Conservation (phyloP, 805 yeast genomes). For the Saccharomycopsis sp. region DNA sequence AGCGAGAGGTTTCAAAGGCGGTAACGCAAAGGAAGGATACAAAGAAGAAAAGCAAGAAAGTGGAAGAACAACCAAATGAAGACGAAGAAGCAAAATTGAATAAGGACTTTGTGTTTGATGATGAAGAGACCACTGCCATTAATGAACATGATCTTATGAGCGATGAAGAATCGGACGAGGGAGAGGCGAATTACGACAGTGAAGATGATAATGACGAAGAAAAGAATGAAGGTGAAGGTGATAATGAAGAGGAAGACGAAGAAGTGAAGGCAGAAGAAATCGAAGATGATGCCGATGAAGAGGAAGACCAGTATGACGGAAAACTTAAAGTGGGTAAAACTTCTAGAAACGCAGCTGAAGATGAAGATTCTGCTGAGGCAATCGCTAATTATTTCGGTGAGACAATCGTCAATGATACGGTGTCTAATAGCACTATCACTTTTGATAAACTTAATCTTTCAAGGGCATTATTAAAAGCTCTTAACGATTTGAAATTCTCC, state of each 20-base stretch:
- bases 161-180: constrained; percentile 28
- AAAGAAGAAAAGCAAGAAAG: constrained; percentile 25
- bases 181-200: constrained; percentile 17
- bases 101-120: constrained; percentile 70
- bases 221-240: constrained; percentile 2
- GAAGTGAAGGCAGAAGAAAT: constrained; percentile 26
- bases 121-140: constrained; percentile 43
- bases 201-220: constrained; percentile 10
- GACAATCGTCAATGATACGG: constrained; percentile 43
- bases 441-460: constrained; percentile 78
- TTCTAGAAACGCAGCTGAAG: constrained; percentile 35
- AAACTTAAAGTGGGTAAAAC: constrained; percentile 33
- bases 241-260: constrained; percentile 23
- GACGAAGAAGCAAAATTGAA: constrained; percentile 43
- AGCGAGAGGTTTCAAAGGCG: constrained; percentile 20
- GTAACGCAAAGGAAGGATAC: constrained; percentile 19
- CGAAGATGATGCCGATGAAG: constrained; percentile 33
- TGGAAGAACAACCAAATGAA: constrained; percentile 26
- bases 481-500: constrained; percentile 73
- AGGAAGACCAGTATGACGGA: constrained; percentile 20
- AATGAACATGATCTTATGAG: constrained; percentile 84
- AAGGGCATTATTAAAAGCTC: constrained; percentile 82
- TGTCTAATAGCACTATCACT: constrained; percentile 41
- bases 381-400: constrained; percentile 71
- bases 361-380: constrained; percentile 72